Percentiles rank a stretch among this genome's conserved stretches.
These are phyloP conservation scores for Prunus armeniaca DNA, from an alignment of 306 rosid species.

Conservation along the genomic window DNA sequence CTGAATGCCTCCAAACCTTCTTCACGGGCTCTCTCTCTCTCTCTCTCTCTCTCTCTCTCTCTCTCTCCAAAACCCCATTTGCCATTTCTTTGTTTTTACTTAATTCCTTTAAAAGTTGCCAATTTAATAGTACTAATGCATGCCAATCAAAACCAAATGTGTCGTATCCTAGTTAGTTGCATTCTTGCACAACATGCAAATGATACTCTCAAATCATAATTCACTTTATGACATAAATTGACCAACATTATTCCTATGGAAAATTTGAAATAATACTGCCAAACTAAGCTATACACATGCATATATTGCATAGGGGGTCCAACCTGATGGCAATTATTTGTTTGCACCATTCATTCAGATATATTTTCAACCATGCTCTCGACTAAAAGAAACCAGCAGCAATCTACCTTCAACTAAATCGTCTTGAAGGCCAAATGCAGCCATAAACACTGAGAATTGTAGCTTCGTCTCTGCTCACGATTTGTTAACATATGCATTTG, in stretches of 20 bases:
- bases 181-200: neutral
- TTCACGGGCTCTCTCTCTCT: constrained; percentile 23
- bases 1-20: constrained; percentile 52
- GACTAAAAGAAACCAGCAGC: too few species aligned
- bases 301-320: too few species aligned
- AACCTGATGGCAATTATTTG: too few species aligned
- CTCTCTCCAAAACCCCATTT: constrained; percentile 10
- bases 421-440: too few species aligned
- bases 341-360: too few species aligned
- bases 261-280: too few species aligned
- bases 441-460: too few species aligned
- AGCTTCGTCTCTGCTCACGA: too few species aligned
- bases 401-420: too few species aligned
- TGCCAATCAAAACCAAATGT: neutral
- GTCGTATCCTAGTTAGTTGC: neutral
- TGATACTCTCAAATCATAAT: neutral
- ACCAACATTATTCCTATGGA: neutral
- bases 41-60: constrained; percentile 21
- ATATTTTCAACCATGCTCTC: too few species aligned
- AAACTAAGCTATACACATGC: too few species aligned
- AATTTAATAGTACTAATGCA: neutral
- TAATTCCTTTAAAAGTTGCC: constrained; percentile 7
- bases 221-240: neutral
- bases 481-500: too few species aligned
- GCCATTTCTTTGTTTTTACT: neutral